Conservation (phyloP, 352 stramenopile genomes). For the Phytophthora fragariae region DNA sequence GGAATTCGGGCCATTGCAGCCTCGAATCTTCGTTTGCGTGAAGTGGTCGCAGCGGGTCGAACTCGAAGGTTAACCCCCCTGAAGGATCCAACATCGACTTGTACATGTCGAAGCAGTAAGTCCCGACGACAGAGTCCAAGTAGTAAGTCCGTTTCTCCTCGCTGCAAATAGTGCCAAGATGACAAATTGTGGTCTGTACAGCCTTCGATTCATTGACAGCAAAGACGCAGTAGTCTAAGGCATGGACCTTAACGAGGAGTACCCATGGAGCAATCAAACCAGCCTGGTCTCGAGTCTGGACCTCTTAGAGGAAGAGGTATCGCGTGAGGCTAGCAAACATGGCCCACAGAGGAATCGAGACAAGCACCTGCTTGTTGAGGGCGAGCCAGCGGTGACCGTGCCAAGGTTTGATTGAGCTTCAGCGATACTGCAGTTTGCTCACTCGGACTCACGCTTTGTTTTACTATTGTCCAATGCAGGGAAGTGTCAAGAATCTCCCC, state of each 20-base stretch:
- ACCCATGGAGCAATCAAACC: conserved; percentile 25
- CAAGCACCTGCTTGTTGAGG: conserved; percentile 38
- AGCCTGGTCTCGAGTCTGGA: conserved; percentile 32
- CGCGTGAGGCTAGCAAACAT: conserved; percentile 18
- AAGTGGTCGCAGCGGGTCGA: conserved; percentile 58
- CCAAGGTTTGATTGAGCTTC: conserved; percentile 20
- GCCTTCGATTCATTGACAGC: not conserved
- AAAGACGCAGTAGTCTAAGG: not conserved
- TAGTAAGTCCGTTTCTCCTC: conserved; percentile 29
- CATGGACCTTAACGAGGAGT: conserved; percentile 29
- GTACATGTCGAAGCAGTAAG: conserved; percentile 46
- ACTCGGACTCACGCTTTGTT: not conserved
- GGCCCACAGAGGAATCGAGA: conserved; percentile 13
- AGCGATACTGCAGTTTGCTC: not conserved
- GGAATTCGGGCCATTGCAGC: conserved; percentile 68
- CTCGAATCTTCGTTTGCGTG: conserved; percentile 55
- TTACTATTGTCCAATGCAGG: conserved; percentile 6
- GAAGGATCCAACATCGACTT: conserved; percentile 50
- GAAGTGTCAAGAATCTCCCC: conserved; percentile 33
- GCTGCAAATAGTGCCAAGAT: conserved; percentile 33
- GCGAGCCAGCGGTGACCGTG: conserved; percentile 33
- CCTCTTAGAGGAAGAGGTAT: conserved; percentile 34
- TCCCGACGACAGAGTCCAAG: not conserved
- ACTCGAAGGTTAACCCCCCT: conserved; percentile 56
- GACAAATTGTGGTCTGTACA: not conserved